Evolutionary conservation across 495 filamentous ascomycete genomes (phyloP), one percentile per base, ranked within the genome.

Genomic region (Penicillium longicatenatum): DNA sequence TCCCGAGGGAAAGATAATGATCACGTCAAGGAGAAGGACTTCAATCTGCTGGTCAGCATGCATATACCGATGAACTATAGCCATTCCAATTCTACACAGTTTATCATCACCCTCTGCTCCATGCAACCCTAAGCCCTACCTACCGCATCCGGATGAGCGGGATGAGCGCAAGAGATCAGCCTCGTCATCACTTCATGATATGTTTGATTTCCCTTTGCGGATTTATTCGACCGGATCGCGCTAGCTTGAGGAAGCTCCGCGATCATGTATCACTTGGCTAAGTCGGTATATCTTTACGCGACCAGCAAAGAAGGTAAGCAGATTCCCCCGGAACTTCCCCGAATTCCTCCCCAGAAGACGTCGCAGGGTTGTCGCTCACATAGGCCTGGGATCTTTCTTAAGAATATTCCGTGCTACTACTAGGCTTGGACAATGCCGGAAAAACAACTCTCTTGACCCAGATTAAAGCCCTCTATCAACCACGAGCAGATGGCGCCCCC

Each of bases 381-480:
- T 9, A 35, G 26, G 4, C 26, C 26, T n/a, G 3, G 16, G 14
- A 39, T n/a, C 12, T 39, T n/a, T n/a, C n/a, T 39, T 6, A 1
- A 93, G 94, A 98, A 80, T 98, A 97, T 81, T 97, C 94, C 33
- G 89, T 98, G 64, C 88, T 98, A 57, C 89, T 98, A 49, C 89
- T 98, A 61, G 94, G 94, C 51, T 88, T 98, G 69, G 94, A 98
- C 77, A 97, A 97, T 67, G 94, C 94, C 51, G 94, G 94, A 73
- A 98, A 98, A 79, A 98, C 94, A 35, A 98, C 94, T 14, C 92
- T 98, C 70, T 92, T 97, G 73, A 91, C 94, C 59, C 91, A 97
- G 69, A 89, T 97, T 68, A 97, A 97, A 76, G 83, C 91, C 39
- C 79, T 93, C 65, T 96, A 89, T 76, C 82, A 87, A 54, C 85